phyloP scores from a whole-genome alignment of 2,329 filamentous ascomycete species.

The Ceratocystis colombiana region DNA sequence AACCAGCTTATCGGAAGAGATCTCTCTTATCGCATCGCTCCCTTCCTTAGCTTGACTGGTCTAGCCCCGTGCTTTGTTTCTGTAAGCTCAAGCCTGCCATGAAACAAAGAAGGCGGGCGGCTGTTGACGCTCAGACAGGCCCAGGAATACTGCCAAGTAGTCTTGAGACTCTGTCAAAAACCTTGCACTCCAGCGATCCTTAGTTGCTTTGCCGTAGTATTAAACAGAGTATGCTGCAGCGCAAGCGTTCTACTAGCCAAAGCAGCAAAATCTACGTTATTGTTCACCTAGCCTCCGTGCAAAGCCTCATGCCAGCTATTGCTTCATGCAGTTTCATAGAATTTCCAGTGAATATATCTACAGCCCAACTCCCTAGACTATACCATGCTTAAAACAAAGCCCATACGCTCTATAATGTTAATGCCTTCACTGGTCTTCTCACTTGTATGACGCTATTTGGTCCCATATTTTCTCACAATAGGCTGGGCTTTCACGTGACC shows the following conservation, averaged over 20 bases:
- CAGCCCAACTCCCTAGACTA: too few species aligned
- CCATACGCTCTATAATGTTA: too few species aligned
- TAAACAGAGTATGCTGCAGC: too few species aligned
- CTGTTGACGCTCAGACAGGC: background rate
- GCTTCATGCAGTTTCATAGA: too few species aligned
- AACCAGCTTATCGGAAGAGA: conserved; percentile 12
- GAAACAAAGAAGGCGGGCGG: background rate
- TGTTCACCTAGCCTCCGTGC: too few species aligned
- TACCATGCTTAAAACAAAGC: too few species aligned
- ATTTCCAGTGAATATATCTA: too few species aligned
- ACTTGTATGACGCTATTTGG: background rate
- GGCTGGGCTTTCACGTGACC: background rate
- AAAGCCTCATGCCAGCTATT: too few species aligned
- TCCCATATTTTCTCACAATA: background rate
- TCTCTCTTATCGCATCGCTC: background rate
- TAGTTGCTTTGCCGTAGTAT: too few species aligned
- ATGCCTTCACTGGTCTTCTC: background rate
- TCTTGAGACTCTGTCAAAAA: background rate
- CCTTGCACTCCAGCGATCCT: too few species aligned
- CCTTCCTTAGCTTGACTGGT: background rate
- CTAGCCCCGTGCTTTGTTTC: background rate
- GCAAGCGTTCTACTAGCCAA: too few species aligned
- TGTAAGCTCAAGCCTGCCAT: background rate
- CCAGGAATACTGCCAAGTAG: background rate
- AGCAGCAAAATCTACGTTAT: too few species aligned